Evolutionary conservation across 2,329 filamentous ascomycete species (phyloP).

Genomic region (Paecilomyces formosus): DNA sequence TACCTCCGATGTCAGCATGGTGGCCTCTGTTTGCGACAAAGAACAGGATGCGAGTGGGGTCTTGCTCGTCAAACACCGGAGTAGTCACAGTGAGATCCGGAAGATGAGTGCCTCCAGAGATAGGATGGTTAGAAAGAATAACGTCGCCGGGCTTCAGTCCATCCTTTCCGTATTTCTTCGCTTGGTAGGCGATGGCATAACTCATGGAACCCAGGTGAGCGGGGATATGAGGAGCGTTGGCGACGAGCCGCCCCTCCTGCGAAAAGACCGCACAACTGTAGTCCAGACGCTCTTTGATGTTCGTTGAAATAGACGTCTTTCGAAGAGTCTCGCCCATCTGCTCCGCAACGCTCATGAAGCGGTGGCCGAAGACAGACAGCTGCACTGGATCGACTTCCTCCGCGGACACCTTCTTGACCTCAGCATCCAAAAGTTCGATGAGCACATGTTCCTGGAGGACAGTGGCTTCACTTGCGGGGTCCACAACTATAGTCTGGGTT

Average conservation of each 20-base stretch:
- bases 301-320: constrained; percentile 51
- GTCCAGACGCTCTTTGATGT: constrained; percentile 80
- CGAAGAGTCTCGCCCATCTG: constrained; percentile 53
- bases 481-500: constrained; percentile 80
- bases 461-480: constrained; percentile 66
- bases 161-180: constrained; percentile 65
- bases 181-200: constrained; percentile 72
- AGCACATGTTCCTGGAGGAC: constrained; percentile 82
- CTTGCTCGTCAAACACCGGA: constrained; percentile 59
- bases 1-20: constrained; percentile 79
- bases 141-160: constrained; percentile 74
- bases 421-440: constrained; percentile 64
- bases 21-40: constrained; percentile 75
- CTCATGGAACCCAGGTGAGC: constrained; percentile 79
- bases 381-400: constrained; percentile 42
- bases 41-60: constrained; percentile 66
- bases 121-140: constrained; percentile 76
- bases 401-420: constrained; percentile 25
- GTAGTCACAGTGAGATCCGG: constrained; percentile 79
- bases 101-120: constrained; percentile 75
- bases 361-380: constrained; percentile 48
- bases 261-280: constrained; percentile 80
- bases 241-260: constrained; percentile 63
- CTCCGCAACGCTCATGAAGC: constrained; percentile 54
- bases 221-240: constrained; percentile 64